Conservation (phyloP, 495 filamentous ascomycete species). For the Hyaloscypha variabilis region DNA sequence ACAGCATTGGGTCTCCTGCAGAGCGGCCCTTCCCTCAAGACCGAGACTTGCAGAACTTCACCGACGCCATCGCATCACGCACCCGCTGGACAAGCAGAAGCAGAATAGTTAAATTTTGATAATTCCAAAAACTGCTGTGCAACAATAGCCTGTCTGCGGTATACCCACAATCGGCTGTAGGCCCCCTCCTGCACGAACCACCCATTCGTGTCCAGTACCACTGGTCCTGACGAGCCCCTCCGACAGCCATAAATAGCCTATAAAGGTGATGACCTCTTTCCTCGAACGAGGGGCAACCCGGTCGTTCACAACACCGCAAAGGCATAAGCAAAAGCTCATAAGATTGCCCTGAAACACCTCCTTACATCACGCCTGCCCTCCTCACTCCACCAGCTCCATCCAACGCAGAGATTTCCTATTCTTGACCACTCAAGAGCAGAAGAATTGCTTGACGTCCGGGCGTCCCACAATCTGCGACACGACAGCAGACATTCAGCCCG, state of each 20-base stretch:
- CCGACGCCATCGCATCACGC: not conserved
- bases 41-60: no score
- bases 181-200: no score
- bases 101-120: not conserved
- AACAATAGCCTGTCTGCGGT: not conserved
- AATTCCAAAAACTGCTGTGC: not conserved
- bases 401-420: not conserved
- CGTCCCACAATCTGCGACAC: not conserved
- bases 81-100: not conserved
- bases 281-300: not conserved
- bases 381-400: not conserved
- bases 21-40: not conserved
- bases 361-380: conserved; percentile 5
- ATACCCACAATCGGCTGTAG: no score
- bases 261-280: not conserved
- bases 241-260: not conserved
- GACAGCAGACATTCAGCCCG: conserved; percentile 3
- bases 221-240: not conserved
- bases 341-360: conserved; percentile 13
- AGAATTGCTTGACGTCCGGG: not conserved
- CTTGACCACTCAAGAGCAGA: not conserved
- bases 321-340: not conserved
- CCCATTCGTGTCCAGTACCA: no score
- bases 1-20: not conserved
- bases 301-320: not conserved